phyloP scores from a whole-genome alignment of 2,329 filamentous ascomycete species.

The Elsinoe arachidis region DNA sequence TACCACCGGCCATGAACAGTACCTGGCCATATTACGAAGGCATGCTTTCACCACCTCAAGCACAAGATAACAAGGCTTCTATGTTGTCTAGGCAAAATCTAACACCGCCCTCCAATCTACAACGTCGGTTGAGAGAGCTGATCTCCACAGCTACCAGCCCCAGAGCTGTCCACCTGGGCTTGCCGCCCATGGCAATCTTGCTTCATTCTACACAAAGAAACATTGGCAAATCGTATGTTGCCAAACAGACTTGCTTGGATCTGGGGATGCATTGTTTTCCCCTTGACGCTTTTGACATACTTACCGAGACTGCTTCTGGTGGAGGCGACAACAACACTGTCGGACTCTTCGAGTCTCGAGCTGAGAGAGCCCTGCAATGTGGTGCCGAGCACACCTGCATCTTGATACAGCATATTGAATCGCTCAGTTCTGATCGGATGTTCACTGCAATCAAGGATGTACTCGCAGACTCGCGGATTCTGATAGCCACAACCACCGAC shows the following conservation, averaged over 20 bases:
- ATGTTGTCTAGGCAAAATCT: conserved; percentile 27
- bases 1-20: conserved; percentile 67
- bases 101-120: conserved; percentile 36
- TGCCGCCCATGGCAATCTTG: conserved; percentile 81
- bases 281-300: conserved; percentile 86
- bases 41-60: conserved; percentile 50
- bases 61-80: conserved; percentile 51
- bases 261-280: conserved; percentile 82
- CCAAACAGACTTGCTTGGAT: conserved; percentile 69
- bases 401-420: conserved; percentile 83
- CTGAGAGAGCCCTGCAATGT: conserved; percentile 81
- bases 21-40: conserved; percentile 89
- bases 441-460: conserved; percentile 76
- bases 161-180: conserved; percentile 73
- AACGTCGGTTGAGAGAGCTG: conserved; percentile 67
- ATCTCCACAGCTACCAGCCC: conserved; percentile 83
- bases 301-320: conserved; percentile 81
- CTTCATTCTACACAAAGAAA: conserved; percentile 85
- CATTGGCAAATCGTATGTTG: conserved; percentile 82
- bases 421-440: conserved; percentile 84
- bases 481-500: conserved; percentile 91
- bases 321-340: conserved; percentile 91
- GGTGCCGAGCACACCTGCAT: conserved; percentile 75
- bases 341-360: conserved; percentile 75
- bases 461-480: conserved; percentile 65